These are phyloP conservation scores for Psidium friedrichsthalianum DNA, from an alignment of 345 rosid species.

Conservation along the genomic window DNA sequence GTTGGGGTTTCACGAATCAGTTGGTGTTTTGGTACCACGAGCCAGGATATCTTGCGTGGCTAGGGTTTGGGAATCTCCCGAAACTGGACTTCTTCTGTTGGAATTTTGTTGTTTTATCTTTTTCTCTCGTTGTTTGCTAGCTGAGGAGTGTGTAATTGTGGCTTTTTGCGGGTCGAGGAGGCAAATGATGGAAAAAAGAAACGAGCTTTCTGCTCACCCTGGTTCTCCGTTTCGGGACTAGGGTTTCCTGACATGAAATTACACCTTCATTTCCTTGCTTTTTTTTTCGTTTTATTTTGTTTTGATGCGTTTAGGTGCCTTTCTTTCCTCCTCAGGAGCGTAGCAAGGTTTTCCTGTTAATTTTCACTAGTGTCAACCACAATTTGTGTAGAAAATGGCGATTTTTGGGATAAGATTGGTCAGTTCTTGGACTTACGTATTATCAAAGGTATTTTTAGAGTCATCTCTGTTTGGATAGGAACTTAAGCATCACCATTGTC, in stretches of 20 bases:
- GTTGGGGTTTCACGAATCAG: not conserved
- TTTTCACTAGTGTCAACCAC: not conserved
- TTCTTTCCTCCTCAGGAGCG: not conserved
- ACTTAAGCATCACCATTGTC: not conserved
- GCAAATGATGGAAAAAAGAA: not conserved
- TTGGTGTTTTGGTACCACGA: not conserved
- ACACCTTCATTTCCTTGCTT: not conserved
- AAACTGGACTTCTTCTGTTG: not conserved
- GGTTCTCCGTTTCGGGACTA: not conserved
- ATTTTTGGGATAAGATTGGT: not conserved
- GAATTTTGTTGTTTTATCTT: not conserved
- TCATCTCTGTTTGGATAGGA: not conserved
- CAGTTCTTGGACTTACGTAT: not conserved
- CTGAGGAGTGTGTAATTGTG: not conserved
- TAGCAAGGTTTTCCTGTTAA: not conserved
- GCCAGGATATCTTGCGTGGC: not conserved
- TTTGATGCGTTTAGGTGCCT: not conserved
- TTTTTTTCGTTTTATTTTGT: not conserved
- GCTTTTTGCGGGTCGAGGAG: not conserved
- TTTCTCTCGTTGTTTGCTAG: not conserved
- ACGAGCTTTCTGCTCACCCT: not conserved
- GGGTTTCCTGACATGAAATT: not conserved
- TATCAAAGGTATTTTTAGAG: not conserved
- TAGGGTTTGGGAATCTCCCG: not conserved
- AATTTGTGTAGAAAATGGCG: not conserved